Conservation (phyloP, 208 protist genomes). For the Strigomonas oncopelti region DNA sequence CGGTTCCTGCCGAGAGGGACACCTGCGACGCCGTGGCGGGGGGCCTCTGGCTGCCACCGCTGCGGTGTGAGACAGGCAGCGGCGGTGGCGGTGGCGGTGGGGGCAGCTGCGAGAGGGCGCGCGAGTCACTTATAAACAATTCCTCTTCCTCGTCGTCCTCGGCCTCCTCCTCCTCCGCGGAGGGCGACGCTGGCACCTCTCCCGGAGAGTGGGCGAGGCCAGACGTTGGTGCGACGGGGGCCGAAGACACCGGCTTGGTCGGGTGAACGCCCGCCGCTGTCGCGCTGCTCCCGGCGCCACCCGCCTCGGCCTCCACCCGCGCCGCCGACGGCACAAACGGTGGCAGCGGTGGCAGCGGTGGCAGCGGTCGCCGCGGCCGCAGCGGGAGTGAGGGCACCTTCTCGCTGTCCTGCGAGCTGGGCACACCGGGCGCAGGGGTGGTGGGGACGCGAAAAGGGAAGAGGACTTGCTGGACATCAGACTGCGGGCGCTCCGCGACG, state of each 20-base stretch:
- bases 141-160: slow-evolving; percentile 15
- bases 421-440: too few species aligned
- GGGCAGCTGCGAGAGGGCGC: background rate
- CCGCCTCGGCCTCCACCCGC: too few species aligned
- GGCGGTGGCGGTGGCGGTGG: background rate
- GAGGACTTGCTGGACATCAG: background rate
- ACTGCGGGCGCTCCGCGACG: background rate
- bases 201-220: background rate
- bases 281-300: background rate
- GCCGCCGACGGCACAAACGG: too few species aligned
- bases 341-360: too few species aligned
- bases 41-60: background rate
- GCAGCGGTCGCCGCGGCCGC: too few species aligned
- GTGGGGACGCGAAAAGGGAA: too few species aligned
- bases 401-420: background rate
- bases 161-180: slow-evolving; percentile 14
- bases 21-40: slow-evolving; percentile 10
- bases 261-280: background rate
- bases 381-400: too few species aligned
- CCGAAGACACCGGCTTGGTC: background rate
- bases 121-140: background rate
- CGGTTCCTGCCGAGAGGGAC: slow-evolving; percentile 26
- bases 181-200: background rate
- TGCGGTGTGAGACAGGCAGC: too few species aligned
- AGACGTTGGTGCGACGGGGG: too few species aligned